phyloP scores from a whole-genome alignment of 768 basidiomycete species.

The Lentinula sp. region DNA sequence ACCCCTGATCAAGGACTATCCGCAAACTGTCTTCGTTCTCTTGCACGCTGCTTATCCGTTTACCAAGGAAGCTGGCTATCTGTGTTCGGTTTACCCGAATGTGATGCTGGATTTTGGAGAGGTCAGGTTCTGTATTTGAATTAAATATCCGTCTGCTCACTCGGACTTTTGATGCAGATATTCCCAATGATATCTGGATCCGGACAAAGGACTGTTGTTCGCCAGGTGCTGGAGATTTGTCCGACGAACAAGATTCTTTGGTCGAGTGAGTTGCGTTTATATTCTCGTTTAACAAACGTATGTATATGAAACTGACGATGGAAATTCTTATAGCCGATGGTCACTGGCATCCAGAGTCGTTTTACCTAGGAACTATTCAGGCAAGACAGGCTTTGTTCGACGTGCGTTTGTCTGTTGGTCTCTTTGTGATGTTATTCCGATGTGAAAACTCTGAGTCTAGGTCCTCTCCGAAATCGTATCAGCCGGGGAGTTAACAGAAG shows the following conservation, averaged over 20 bases:
- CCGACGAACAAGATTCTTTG: slow-evolving; percentile 80
- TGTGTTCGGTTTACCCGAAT: slow-evolving; percentile 64
- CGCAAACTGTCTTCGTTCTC: slow-evolving; percentile 56
- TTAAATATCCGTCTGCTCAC: not conserved
- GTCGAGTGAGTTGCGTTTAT: slow-evolving; percentile 51
- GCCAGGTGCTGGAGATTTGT: slow-evolving; percentile 60
- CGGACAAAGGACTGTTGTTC: slow-evolving; percentile 56
- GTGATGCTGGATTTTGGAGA: slow-evolving; percentile 80
- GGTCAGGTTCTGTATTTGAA: slow-evolving; percentile 19
- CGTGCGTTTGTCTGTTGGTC: slow-evolving; percentile 24
- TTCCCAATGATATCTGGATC: slow-evolving; percentile 61
- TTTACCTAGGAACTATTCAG: slow-evolving; percentile 62
- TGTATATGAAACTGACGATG: not conserved
- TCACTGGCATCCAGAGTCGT: slow-evolving; percentile 75
- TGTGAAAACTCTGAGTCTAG: slow-evolving; percentile 25
- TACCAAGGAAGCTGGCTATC: slow-evolving; percentile 72
- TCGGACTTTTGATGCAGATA: slow-evolving; percentile 25
- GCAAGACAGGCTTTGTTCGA: slow-evolving; percentile 56
- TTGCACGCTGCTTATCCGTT: slow-evolving; percentile 77
- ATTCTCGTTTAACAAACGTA: not conserved
- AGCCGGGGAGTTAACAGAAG: slow-evolving; percentile 44
- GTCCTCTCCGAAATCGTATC: slow-evolving; percentile 49
- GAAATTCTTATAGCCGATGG: slow-evolving; percentile 40
- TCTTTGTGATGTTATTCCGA: not conserved
- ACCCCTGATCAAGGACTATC: slow-evolving; percentile 57